Evolutionary conservation across 2,329 filamentous ascomycete species (phyloP).

Genomic region (Rhexocercosporidium sp.): DNA sequence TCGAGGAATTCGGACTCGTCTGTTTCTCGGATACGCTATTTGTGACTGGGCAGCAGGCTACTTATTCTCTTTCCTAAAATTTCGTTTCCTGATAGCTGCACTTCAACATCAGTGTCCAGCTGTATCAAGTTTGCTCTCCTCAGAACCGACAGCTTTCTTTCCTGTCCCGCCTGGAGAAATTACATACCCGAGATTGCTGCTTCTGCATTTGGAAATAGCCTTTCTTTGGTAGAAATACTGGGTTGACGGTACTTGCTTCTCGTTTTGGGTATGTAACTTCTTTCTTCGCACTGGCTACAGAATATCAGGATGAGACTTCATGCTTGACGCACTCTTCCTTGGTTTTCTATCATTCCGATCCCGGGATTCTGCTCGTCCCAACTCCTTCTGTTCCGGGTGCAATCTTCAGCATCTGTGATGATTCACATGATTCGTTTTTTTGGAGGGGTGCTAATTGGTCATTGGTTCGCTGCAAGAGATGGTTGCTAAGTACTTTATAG

Average conservation of each 20-base stretch:
- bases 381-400: neutral
- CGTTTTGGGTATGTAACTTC: neutral
- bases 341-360: neutral
- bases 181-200: neutral
- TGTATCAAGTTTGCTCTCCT: neutral
- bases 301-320: neutral
- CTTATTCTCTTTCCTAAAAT: conserved; percentile 1
- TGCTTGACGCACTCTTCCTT: neutral
- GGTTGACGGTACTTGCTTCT: neutral
- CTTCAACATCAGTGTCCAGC: neutral
- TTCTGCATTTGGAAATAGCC: neutral
- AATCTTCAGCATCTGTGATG: neutral
- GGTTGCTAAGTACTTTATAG: neutral
- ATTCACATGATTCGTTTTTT: neutral
- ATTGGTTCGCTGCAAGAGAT: neutral
- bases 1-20: neutral
- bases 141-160: neutral
- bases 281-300: neutral
- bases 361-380: too few species aligned
- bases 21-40: neutral
- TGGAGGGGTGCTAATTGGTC: neutral
- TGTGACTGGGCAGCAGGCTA: neutral
- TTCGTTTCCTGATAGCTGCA: neutral
- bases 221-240: neutral
- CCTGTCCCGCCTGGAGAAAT: neutral